Evolutionary conservation across 1,284 basidiomycete genomes (phyloP).

Genomic region (Porodaedalea pini): DNA sequence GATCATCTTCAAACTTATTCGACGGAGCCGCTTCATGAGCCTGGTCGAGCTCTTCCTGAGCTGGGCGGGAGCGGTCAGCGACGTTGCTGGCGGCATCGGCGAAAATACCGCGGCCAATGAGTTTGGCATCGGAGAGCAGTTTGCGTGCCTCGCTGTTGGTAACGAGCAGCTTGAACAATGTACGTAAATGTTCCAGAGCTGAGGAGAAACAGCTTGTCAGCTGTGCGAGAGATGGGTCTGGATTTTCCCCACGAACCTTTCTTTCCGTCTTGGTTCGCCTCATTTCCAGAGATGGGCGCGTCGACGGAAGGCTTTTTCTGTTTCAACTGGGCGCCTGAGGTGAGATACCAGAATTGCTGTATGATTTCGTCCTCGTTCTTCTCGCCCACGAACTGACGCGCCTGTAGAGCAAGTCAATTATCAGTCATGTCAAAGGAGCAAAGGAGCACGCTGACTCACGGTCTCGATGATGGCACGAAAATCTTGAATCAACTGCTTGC

Average conservation of each 20-base stretch:
- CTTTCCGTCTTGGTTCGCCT: constrained; percentile 56
- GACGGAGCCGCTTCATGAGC: constrained; percentile 71
- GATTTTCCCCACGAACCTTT: constrained; percentile 41
- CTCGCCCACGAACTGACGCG: constrained; percentile 63
- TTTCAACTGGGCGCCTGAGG: constrained; percentile 49
- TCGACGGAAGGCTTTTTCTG: constrained; percentile 42
- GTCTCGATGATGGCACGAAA: constrained; percentile 71
- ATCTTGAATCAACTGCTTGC: constrained; percentile 74
- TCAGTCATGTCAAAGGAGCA: not conserved
- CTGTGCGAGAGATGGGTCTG: not conserved
- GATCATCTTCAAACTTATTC: constrained; percentile 49
- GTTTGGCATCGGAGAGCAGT: constrained; percentile 75
- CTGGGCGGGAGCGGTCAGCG: constrained; percentile 70
- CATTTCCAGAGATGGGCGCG: constrained; percentile 52
- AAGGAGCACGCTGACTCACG: constrained; percentile 22
- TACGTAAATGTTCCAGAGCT: constrained; percentile 82
- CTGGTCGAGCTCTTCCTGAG: constrained; percentile 54
- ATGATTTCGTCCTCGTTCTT: constrained; percentile 91
- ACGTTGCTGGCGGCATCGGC: constrained; percentile 74
- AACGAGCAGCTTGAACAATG: constrained; percentile 75
- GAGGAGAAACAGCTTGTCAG: not conserved
- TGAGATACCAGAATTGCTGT: constrained; percentile 83
- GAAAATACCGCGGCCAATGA: constrained; percentile 86
- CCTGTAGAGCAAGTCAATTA: constrained; percentile 23
- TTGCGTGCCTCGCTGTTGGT: constrained; percentile 93